Conservation (phyloP, 1,284 basidiomycete species). For the Thecaphora frezii region DNA sequence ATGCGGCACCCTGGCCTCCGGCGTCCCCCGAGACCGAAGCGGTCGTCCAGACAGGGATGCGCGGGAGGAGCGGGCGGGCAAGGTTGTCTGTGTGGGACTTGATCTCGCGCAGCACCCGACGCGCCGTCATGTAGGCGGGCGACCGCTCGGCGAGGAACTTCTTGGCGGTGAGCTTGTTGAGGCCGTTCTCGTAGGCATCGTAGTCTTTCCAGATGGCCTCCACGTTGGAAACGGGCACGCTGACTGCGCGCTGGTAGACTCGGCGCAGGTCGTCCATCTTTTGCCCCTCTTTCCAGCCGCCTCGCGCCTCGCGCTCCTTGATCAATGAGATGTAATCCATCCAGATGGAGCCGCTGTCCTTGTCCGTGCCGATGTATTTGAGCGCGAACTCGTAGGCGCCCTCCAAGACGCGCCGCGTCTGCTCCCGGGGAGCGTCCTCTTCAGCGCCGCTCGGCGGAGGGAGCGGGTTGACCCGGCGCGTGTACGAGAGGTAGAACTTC, state of each 20-base stretch:
- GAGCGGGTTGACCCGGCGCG: constrained; percentile 54
- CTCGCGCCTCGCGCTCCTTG: constrained; percentile 67
- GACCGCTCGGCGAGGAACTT: constrained; percentile 87
- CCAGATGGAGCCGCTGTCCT: constrained; percentile 66
- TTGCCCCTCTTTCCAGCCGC: constrained; percentile 85
- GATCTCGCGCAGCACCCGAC: constrained; percentile 81
- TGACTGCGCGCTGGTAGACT: constrained; percentile 88
- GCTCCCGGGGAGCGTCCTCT: constrained; percentile 64
- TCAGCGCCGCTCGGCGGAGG: constrained; percentile 50
- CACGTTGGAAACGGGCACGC: constrained; percentile 89
- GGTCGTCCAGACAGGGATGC: constrained; percentile 44
- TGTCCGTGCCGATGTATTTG: constrained; percentile 78
- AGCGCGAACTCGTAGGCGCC: constrained; percentile 93
- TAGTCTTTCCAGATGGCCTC: constrained; percentile 93
- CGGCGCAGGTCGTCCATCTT: constrained; percentile 91
- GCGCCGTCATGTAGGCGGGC: constrained; percentile 87
- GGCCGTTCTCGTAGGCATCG: constrained; percentile 84
- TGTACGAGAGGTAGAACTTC: constrained; percentile 66
- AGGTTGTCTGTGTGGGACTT: constrained; percentile 65
- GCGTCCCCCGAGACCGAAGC: constrained; percentile 20
- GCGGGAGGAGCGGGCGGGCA: constrained; percentile 44
- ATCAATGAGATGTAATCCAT: constrained; percentile 77
- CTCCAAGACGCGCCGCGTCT: constrained; percentile 72
- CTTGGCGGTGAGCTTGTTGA: constrained; percentile 93
- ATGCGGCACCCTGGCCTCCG: constrained; percentile 67